Base-by-base conservation (phyloP, 495 filamentous ascomycete genomes). In the Hypomontagnella monticulosa region DNA sequence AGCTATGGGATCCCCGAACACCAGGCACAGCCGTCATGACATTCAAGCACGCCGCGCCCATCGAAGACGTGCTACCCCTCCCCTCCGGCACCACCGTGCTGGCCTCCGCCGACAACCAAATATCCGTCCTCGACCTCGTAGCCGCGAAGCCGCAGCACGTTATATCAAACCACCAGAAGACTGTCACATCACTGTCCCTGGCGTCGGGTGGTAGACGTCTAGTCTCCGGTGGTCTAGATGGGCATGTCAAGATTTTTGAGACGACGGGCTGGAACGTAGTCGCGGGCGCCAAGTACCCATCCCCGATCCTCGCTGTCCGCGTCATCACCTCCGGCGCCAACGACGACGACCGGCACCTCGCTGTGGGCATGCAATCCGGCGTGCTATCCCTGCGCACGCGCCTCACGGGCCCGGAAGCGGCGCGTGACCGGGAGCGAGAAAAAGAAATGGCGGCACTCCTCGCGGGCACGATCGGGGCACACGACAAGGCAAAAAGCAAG, bases 151-250 rank as follows among this genome's bases (percentile, higher is more conserved):
- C 93, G 2, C 75, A 94, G 41, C 89, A 92, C 34, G 78, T 96
- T 58, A 88, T 99, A 41, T 87, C 90, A 54, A 97, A 93, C 71
- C 96, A 99, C 75, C 95, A 99, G 77, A 98, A 97, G 85, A 97
- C 95, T 0, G 92, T 99, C 30, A 98, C 95, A 0, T 86, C 91
- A 3, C 83, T 99, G 33, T 81, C 78, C 41, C 72, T 84, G n/a
- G 95, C 93, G 0, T 91, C 90, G 27, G 88, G 91, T 66, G 87
- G 88, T 14, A 86, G 87, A 5, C 85, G 96, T 42, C 81, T 99
- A 46, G 84, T 99, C 59, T 91, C 86, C 72, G 96, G 92, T 74
- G 90, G 87, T 12, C 80, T 99, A 32, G 95, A 99, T 75, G 96
- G 96, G 11, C 95, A 97, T 73, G 85, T 99, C 76, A 99, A 99